Conservation (phyloP, 345 rosid genomes). For the Hibiscus trionum region DNA sequence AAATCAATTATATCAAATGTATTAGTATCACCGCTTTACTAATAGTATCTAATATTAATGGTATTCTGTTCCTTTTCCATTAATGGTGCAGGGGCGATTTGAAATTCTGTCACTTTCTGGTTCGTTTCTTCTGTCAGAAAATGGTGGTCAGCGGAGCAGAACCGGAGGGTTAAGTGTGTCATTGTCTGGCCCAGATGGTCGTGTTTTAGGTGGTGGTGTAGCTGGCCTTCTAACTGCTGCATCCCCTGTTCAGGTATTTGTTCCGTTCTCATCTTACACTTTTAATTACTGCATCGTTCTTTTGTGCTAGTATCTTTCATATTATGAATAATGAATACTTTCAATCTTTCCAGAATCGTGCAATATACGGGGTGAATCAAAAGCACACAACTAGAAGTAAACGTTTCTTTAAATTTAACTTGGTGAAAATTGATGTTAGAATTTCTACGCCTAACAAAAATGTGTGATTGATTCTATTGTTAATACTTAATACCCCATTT, state of each 20-base stretch:
- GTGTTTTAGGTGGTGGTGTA: slow-evolving; percentile 80
- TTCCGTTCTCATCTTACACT: not conserved
- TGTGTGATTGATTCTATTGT: no score
- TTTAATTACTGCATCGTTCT: not conserved
- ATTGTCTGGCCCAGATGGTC: slow-evolving; percentile 83
- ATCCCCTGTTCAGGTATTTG: slow-evolving; percentile 75
- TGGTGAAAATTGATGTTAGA: no score
- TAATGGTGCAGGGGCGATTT: slow-evolving; percentile 63
- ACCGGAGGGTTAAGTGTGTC: slow-evolving; percentile 71
- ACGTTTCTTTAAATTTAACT: not conserved
- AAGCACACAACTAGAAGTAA: not conserved
- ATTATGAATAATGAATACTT: not conserved
- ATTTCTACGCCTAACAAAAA: no score
- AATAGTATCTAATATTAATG: not conserved
- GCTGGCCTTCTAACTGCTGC: slow-evolving; percentile 86
- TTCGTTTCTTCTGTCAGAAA: slow-evolving; percentile 68
- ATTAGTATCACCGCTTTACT: not conserved
- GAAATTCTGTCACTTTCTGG: slow-evolving; percentile 87
- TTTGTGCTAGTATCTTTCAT: not conserved
- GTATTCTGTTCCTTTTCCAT: not conserved
- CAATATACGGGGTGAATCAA: not conserved
- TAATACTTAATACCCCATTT: no score
- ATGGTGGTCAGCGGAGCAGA: slow-evolving; percentile 65
- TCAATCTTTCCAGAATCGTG: not conserved
- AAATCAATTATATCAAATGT: not conserved